These are phyloP conservation scores for Lentinula boryana DNA, from an alignment of 768 basidiomycete species.

Conservation along the genomic window DNA sequence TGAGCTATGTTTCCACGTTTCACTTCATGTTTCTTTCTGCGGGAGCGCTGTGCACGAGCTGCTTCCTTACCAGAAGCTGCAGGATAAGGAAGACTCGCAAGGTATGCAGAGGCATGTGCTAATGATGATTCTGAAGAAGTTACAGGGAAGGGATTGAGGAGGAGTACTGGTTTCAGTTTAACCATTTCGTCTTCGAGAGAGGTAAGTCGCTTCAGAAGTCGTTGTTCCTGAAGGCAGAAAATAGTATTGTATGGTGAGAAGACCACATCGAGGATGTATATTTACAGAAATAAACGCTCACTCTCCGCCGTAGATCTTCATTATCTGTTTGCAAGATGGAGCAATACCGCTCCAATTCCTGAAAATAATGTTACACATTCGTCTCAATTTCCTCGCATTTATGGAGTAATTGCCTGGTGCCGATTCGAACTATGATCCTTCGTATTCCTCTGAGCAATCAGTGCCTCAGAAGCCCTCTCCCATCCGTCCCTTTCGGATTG, in stretches of 20 bases:
- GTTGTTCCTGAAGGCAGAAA: neutral
- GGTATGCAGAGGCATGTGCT: conserved; percentile 16
- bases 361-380: conserved; percentile 5
- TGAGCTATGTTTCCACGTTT: neutral
- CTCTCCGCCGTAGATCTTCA: conserved; percentile 53
- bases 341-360: conserved; percentile 55
- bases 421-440: conserved; percentile 24
- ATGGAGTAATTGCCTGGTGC: conserved; percentile 35
- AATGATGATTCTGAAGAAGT: conserved; percentile 14
- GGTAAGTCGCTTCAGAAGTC: conserved; percentile 31
- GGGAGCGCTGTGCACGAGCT: neutral
- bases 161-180: conserved; percentile 60
- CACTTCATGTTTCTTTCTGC: neutral
- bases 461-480: conserved; percentile 62
- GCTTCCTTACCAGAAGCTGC: conserved; percentile 7
- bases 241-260: neutral
- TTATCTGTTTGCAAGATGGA: conserved; percentile 55
- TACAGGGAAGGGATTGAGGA: conserved; percentile 49
- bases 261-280: neutral
- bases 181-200: conserved; percentile 58
- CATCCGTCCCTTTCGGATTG: conserved; percentile 58
- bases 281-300: conserved; percentile 14
- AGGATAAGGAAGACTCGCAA: conserved; percentile 20
- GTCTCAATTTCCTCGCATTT: conserved; percentile 2
- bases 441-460: conserved; percentile 45